Evolutionary conservation across 2,329 filamentous ascomycete genomes (phyloP).

Genomic region (Exophiala calicioides): DNA sequence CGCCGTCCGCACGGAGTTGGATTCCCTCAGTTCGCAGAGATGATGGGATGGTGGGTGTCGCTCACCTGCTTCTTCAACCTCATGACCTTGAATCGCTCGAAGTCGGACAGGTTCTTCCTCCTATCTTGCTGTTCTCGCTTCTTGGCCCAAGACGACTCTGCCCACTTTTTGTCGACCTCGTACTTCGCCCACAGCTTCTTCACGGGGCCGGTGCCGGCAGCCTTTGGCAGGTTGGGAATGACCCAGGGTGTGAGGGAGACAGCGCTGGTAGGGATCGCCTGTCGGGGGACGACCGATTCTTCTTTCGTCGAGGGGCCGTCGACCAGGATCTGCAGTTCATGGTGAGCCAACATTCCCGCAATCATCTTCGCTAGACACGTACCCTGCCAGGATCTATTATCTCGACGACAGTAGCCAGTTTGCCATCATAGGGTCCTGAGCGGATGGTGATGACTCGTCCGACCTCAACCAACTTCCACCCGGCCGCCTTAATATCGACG

Average conservation of each 20-base stretch:
- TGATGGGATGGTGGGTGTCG: conserved; percentile 28
- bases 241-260: conserved; percentile 87
- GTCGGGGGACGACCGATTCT: conserved; percentile 79
- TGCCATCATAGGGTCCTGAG: conserved; percentile 76
- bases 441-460: conserved; percentile 95
- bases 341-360: conserved; percentile 10
- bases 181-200: conserved; percentile 88
- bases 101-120: conserved; percentile 92
- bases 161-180: conserved; percentile 92
- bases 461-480: conserved; percentile 97
- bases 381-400: conserved; percentile 99
- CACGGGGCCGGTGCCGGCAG: conserved; percentile 76
- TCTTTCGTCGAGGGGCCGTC: conserved; percentile 87
- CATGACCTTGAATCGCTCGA: conserved; percentile 99
- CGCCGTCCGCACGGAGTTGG: neutral
- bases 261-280: conserved; percentile 77
- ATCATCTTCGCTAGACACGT: conserved; percentile 55
- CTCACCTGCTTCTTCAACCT: conserved; percentile 97
- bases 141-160: conserved; percentile 90
- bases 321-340: conserved; percentile 73
- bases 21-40: neutral
- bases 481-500: conserved; percentile 76
- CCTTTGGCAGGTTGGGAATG: conserved; percentile 82
- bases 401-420: conserved; percentile 93
- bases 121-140: conserved; percentile 81